phyloP scores from a whole-genome alignment of 192 early-diverging fungal genomes.

The Globomyces pollinis-pini region DNA sequence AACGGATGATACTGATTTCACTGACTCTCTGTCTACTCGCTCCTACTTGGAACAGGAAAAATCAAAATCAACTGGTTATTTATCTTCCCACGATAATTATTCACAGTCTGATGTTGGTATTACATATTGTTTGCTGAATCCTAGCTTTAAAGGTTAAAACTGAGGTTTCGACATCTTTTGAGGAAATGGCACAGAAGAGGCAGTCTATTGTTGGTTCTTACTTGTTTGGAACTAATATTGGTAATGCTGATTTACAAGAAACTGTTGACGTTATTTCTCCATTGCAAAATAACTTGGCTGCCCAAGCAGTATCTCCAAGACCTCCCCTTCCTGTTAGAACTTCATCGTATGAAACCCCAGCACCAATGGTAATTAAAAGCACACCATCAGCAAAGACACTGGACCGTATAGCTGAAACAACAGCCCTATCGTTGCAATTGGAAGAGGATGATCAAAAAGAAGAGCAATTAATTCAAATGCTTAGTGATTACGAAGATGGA shows the following conservation, averaged over 20 bases:
- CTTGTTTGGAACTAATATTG: constrained; percentile 8
- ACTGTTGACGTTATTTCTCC: background rate
- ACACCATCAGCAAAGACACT: no score
- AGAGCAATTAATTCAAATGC: constrained; percentile 15
- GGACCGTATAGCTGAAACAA: no score
- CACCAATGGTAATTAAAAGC: background rate
- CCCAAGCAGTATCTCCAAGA: constrained; percentile 2
- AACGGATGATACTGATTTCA: background rate
- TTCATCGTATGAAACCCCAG: background rate
- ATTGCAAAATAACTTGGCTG: no score
- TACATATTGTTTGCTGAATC: background rate
- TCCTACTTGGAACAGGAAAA: constrained; percentile 5
- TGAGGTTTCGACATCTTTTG: background rate
- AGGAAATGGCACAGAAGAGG: background rate
- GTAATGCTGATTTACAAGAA: background rate
- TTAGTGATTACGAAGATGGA: constrained; percentile 33
- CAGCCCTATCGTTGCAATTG: background rate
- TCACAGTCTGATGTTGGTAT: background rate
- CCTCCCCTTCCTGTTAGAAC: background rate
- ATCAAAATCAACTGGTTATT: background rate
- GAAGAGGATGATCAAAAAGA: background rate
- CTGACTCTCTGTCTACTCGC: background rate
- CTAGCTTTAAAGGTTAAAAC: background rate
- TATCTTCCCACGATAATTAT: background rate
- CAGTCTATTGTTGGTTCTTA: constrained; percentile 7